These are phyloP conservation scores for Pachyrhizus erosus DNA, from an alignment of 306 rosid genomes.

Conservation along the genomic window DNA sequence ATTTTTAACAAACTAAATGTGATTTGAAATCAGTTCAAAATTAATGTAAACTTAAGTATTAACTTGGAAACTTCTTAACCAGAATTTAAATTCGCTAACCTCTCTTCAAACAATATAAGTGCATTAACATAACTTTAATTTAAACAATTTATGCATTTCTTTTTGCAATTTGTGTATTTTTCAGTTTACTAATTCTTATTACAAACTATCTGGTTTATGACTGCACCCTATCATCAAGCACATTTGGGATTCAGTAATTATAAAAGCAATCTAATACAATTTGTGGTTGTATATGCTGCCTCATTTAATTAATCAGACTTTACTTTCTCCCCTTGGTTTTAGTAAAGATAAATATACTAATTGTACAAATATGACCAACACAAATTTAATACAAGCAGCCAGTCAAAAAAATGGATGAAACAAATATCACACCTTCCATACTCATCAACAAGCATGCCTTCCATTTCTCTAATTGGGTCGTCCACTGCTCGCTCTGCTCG, in stretches of 20 bases:
- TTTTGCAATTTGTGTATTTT: background rate
- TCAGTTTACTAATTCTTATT: background rate
- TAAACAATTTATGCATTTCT: background rate
- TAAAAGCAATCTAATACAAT: background rate
- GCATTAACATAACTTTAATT: background rate
- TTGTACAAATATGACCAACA: background rate
- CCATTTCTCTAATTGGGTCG: conserved; percentile 99
- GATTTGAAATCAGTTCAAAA: conserved; percentile 6
- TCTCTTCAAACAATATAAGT: conserved; percentile 23
- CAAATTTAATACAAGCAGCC: background rate
- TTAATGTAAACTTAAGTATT: background rate
- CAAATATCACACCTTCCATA: conserved; percentile 83
- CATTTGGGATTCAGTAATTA: conserved; percentile 3
- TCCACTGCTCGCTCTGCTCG: conserved; percentile 96
- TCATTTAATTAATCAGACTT: conserved; percentile 19
- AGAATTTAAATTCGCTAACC: background rate
- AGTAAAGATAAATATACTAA: conserved; percentile 17
- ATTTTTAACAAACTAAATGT: background rate
- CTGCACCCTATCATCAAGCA: background rate
- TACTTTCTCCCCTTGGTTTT: background rate
- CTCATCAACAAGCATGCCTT: conserved; percentile 99
- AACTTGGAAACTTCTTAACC: background rate
- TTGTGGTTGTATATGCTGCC: background rate
- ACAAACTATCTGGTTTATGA: background rate
- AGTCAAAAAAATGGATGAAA: conserved; percentile 10